These are phyloP conservation scores for Endocarpon pusillum DNA, from an alignment of 495 filamentous ascomycete species.

Conservation along the genomic window DNA sequence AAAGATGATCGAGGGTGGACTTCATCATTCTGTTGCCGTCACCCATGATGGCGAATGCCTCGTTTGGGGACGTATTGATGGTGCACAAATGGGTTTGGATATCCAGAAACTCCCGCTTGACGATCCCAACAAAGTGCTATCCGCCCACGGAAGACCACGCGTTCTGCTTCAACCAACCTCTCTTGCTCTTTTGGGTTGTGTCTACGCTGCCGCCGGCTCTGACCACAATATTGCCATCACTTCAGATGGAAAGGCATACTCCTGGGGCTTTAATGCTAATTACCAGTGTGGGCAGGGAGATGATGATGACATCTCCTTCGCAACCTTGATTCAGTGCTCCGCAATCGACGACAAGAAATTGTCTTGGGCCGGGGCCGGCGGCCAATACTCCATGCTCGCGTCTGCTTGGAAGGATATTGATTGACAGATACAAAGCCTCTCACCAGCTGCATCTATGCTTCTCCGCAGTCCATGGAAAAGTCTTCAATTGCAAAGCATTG, in stretches of 20 bases:
- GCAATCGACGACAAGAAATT: conserved; percentile 37
- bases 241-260: conserved; percentile 37
- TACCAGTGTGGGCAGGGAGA: conserved; percentile 46
- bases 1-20: conserved; percentile 32
- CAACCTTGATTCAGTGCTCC: conserved; percentile 41
- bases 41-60: conserved; percentile 35
- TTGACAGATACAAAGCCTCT: no score
- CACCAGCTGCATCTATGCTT: no score
- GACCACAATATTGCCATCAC: conserved; percentile 45
- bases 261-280: conserved; percentile 45
- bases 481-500: no score
- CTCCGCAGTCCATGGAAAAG: no score
- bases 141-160: conserved; percentile 30
- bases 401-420: no score
- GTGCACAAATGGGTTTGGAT: conserved; percentile 38
- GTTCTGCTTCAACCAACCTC: conserved; percentile 37
- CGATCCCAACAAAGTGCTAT: conserved; percentile 31
- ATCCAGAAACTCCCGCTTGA: conserved; percentile 23
- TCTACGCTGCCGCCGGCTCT: conserved; percentile 28
- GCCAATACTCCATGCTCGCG: conserved; percentile 40
- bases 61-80: conserved; percentile 44
- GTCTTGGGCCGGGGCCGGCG: conserved; percentile 42
- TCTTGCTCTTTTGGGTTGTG: conserved; percentile 28
- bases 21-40: conserved; percentile 40
- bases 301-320: conserved; percentile 35